phyloP scores from a whole-genome alignment of 371 early-diverging fungal species.

The Rhizopus sp. region DNA sequence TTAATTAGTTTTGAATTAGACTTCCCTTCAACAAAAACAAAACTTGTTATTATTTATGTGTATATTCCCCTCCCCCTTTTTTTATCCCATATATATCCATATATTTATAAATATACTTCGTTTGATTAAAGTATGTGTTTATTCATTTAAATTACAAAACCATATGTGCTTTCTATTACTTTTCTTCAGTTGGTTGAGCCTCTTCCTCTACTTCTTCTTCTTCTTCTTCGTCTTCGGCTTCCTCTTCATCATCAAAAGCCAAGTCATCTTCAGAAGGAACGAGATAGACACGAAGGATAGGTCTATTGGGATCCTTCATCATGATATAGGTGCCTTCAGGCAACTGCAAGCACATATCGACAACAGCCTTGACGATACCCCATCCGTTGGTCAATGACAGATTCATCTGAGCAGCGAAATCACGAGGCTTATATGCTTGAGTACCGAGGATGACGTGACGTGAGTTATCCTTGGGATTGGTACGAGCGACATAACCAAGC shows the following conservation, averaged over 20 bases:
- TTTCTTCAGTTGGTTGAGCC: slow-evolving; percentile 2
- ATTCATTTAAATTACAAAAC: background rate
- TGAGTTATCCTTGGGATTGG: slow-evolving; percentile 75
- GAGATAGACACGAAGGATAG: slow-evolving; percentile 80
- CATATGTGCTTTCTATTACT: background rate
- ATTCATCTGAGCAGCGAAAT: slow-evolving; percentile 92
- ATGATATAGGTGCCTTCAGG: slow-evolving; percentile 94
- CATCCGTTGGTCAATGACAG: slow-evolving; percentile 83
- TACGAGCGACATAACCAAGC: slow-evolving; percentile 86
- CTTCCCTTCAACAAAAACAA: no score
- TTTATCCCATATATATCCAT: background rate
- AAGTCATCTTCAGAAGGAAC: slow-evolving; percentile 73
- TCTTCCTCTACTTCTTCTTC: slow-evolving; percentile 28
- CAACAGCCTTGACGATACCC: slow-evolving; percentile 95
- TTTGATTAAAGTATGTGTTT: background rate
- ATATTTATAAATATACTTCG: background rate
- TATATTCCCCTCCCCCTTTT: background rate
- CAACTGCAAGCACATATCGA: slow-evolving; percentile 81
- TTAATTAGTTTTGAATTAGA: background rate
- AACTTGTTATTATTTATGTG: no score
- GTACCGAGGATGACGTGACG: slow-evolving; percentile 88
- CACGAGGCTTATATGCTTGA: slow-evolving; percentile 85
- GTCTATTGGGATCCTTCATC: slow-evolving; percentile 95
- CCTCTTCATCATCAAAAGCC: slow-evolving; percentile 55
- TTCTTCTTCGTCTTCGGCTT: slow-evolving; percentile 48